Evolutionary conservation across 106 monocot genomes (phyloP).

Genomic region (Amphibolis antarctica): DNA sequence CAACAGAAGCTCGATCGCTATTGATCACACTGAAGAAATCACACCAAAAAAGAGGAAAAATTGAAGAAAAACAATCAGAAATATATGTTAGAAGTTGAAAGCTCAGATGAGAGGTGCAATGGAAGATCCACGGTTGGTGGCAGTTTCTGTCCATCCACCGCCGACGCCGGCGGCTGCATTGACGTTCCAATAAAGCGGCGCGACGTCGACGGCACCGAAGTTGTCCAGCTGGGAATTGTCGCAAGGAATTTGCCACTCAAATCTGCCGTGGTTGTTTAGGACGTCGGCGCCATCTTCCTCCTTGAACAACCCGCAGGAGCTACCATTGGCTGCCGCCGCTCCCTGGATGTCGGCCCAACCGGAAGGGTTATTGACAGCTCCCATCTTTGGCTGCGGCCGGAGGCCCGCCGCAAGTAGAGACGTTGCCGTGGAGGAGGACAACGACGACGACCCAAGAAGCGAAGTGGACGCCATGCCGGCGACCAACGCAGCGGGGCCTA

Average conservation of each 20-base stretch:
- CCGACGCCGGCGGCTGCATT: conserved; percentile 7
- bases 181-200: conserved; percentile 16
- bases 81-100: background rate
- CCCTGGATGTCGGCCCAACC: conserved; percentile 3
- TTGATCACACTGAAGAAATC: background rate
- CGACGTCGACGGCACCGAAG: background rate
- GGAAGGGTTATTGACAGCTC: background rate
- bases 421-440: conserved; percentile 12
- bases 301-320: conserved; percentile 9
- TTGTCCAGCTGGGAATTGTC: conserved; percentile 2
- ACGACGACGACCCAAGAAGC: conserved; percentile 15
- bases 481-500: too few species aligned
- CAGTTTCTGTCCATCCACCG: conserved; percentile 19
- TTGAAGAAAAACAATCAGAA: too few species aligned
- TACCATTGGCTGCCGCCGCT: background rate
- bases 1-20: too few species aligned
- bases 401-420: conserved; percentile 14
- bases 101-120: conserved; percentile 39
- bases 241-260: conserved; percentile 15
- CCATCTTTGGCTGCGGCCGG: conserved; percentile 11
- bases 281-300: conserved; percentile 2
- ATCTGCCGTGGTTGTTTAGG: background rate
- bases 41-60: background rate
- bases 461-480: conserved; percentile 9
- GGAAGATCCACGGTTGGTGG: conserved; percentile 19